Evolutionary conservation across 345 rosid genomes (phyloP).

Genomic region (Salix koriyanagi): DNA sequence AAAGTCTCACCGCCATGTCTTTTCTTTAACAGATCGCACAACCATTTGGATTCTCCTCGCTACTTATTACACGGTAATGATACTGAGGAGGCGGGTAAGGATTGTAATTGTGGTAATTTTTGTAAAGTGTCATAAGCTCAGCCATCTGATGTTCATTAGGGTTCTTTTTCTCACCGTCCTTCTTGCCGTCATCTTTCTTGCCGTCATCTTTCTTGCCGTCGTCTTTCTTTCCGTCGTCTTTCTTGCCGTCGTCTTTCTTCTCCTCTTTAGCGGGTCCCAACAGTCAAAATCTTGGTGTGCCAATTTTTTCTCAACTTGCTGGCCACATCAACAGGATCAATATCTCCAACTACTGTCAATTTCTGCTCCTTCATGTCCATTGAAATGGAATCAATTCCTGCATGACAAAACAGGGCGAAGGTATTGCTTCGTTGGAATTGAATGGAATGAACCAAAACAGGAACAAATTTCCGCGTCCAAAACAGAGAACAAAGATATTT

Average conservation of each 20-base stretch:
- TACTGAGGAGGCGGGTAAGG: constrained; percentile 27
- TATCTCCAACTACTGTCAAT: constrained; percentile 52
- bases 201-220: constrained; percentile 5
- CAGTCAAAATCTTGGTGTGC: constrained; percentile 35
- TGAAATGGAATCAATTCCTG: constrained; percentile 51
- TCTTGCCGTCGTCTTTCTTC: neutral
- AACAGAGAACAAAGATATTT: neutral
- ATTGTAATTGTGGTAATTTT: constrained; percentile 14
- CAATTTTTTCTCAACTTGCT: constrained; percentile 39
- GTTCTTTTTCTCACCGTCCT: constrained; percentile 28
- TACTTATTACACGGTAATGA: constrained; percentile 29
- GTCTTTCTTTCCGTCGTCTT: neutral
- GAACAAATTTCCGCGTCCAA: neutral
- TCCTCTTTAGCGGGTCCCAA: constrained; percentile 57
- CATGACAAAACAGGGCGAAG: neutral
- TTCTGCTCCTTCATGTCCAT: constrained; percentile 53
- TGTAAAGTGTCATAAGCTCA: constrained; percentile 24
- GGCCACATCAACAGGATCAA: constrained; percentile 40
- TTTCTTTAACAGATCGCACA: constrained; percentile 39
- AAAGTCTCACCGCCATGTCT: neutral
- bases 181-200: constrained; percentile 16
- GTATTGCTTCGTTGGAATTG: neutral
- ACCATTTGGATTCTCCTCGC: constrained; percentile 52
- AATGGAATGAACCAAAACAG: neutral
- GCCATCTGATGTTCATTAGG: constrained; percentile 25